Base-by-base conservation (phyloP, 2,329 filamentous ascomycete species). In the Trichoderma koningii region DNA sequence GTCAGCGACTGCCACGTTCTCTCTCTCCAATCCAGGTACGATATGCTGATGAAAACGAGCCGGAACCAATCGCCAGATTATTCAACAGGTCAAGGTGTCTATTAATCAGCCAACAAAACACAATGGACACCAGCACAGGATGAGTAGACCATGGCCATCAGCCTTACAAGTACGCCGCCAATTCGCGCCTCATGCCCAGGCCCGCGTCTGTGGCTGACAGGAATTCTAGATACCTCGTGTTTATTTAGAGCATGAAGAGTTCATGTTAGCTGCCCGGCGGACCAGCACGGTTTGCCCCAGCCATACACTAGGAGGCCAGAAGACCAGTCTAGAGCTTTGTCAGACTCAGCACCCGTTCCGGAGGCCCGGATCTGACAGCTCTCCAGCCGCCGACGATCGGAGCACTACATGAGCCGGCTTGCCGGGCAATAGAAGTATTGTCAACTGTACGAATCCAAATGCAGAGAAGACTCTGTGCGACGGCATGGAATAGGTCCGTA, bases 271-370 rank as follows among this genome's bases (percentile, higher is more conserved):
- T 59, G 15, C 44, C 19, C 45, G n/a, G 30, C 47, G 19, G 55
- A 50, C 19, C 30, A 48, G 21, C 7, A 41, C 14, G 55, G 26
- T 50, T 50, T 15, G 44, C 44, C 44, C 19, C 30, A 38, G 55
- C 28, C 55, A 41, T 28, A 30, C 28, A 23, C 14, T n/a, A 48
- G 23, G 19, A 9, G 55, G 44, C 55, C 17, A 59, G 38, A 7
- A 4, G 23, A 15, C 55, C 38, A 3, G 34, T 15, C 55, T 59
- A 1, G 28, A 50, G 30, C 55, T 59, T 38, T 26, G 55, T 59
- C 55, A 59, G 55, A 59, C 51, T 12, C 17, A 53, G 21, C 12
- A 23, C 55, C 55, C 55, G 44, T 50, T 50, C 55, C 55, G 44
- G 45, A 34, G 55, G 15, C 30, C 55, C 44, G 55, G 34, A 30